Evolutionary conservation across 2,329 filamentous ascomycete species (phyloP), one percentile per base, ranked within the genome.

Genomic region (Microsporum audouinii): DNA sequence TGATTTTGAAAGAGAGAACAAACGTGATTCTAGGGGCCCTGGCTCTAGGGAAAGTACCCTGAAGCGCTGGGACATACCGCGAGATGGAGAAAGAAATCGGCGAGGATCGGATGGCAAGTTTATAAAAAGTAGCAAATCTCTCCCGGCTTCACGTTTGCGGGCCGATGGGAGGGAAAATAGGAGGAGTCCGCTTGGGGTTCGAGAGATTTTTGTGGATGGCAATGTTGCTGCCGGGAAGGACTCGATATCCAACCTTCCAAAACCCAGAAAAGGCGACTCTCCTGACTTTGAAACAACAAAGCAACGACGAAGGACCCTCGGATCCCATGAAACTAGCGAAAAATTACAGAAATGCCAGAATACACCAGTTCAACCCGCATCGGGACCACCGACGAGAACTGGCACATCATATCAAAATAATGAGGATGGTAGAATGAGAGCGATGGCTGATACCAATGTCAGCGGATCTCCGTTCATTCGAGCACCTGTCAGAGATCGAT

Each of bases 401-500:
- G 70, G 66, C 23, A 66, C 65, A 31, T 69, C 66, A 2, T 67
- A 70, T 8, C 65, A 68, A 1, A 64, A 66, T 3, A 62, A 64
- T 3, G 71, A 72, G 7, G 66, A 70, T 34, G 39, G 36, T 10
- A 58, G 56, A 14, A 41, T 58, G 39, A 47, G 31, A 38, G 57
- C 51, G 2, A 65, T 34, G 66, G 66, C 29, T 61, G 60, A 38
- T 58, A 63, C 31, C 45, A 77, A 75, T 53, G 79, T 78, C 47
- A 79, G 76, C 61, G 78, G 79, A 5, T 76, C 74, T 38, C 79
- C 79, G 23, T 81, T 81, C 66, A 69, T 76, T 61, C 74, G 79
- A 62, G 72, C 76, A 12, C 72, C 76, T 6, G 66, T 65, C 1
- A 66, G 68, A 34, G 69, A 70, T 34, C 59, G 59, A 27, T 57